phyloP scores from a whole-genome alignment of 805 yeast genomes.

The Metschnikowia drakensbergensis region DNA sequence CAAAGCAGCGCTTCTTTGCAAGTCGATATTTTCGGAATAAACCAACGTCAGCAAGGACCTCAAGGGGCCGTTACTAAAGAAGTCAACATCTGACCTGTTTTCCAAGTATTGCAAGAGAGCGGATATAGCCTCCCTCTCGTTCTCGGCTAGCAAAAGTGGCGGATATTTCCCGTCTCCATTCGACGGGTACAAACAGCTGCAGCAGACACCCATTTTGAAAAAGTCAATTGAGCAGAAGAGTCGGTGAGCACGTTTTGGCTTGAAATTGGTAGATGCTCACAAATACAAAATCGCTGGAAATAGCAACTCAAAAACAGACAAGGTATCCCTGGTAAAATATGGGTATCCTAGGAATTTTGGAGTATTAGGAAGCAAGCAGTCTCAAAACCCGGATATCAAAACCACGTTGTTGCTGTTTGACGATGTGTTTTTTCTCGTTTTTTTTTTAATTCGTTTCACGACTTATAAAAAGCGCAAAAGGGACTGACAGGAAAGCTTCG shows the following conservation, averaged over 20 bases:
- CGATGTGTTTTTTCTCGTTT: constrained; percentile 3
- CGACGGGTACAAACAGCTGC: constrained; percentile 39
- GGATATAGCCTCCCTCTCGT: constrained; percentile 94
- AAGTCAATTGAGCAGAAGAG: neutral
- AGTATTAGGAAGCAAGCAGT: neutral
- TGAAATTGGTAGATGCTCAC: neutral
- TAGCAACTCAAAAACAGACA: neutral
- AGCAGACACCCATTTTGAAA: constrained; percentile 38
- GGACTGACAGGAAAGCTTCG: neutral
- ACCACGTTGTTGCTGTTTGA: constrained; percentile 2
- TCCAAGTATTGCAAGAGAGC: constrained; percentile 85
- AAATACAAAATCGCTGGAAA: neutral
- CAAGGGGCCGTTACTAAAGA: constrained; percentile 80
- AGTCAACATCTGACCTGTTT: constrained; percentile 81
- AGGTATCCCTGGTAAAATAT: neutral
- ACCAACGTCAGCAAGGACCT: constrained; percentile 89
- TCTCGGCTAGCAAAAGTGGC: constrained; percentile 79
- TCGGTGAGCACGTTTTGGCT: neutral
- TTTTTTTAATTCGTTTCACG: neutral
- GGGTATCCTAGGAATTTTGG: neutral
- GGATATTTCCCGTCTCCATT: constrained; percentile 61
- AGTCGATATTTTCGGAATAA: constrained; percentile 88
- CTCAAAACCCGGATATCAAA: neutral
- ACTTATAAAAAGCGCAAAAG: neutral
- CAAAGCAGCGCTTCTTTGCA: constrained; percentile 94